Conservation (phyloP, 345 rosid species). For the Pistacia vera region DNA sequence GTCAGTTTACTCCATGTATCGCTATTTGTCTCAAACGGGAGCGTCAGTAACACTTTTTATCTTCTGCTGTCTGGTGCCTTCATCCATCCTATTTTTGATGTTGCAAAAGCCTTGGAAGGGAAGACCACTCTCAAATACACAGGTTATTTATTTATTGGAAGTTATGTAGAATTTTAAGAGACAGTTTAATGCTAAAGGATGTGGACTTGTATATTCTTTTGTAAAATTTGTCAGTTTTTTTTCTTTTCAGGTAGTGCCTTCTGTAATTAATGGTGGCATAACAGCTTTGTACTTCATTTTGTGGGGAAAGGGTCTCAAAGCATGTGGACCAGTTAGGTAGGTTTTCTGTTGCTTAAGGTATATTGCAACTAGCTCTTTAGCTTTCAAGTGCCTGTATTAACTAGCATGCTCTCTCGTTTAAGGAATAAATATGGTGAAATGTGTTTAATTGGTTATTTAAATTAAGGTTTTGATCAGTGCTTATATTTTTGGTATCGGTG, state of each 20-base stretch:
- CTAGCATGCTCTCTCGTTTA: background rate
- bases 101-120: slow-evolving; percentile 99
- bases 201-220: slow-evolving; percentile 7
- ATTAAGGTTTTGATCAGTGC: background rate
- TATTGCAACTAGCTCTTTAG: slow-evolving; percentile 7
- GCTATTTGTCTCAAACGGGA: slow-evolving; percentile 75
- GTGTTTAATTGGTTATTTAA: background rate
- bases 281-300: slow-evolving; percentile 89
- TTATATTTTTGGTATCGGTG: background rate
- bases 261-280: slow-evolving; percentile 87
- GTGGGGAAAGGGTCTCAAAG: slow-evolving; percentile 93
- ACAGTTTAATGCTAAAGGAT: slow-evolving; percentile 16
- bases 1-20: slow-evolving; percentile 92
- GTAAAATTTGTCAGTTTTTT: slow-evolving; percentile 25
- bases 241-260: slow-evolving; percentile 80
- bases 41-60: slow-evolving; percentile 87
- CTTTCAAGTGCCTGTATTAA: background rate
- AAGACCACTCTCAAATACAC: slow-evolving; percentile 82
- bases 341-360: slow-evolving; percentile 20
- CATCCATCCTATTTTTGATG: slow-evolving; percentile 66
- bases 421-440: background rate
- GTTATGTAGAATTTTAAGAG: background rate
- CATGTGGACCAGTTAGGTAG: slow-evolving; percentile 96
- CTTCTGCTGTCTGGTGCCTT: slow-evolving; percentile 83
- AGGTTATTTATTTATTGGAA: slow-evolving; percentile 47